Evolutionary conservation across 352 stramenopile species (phyloP).

Genomic region (Thalassiosira sp.): DNA sequence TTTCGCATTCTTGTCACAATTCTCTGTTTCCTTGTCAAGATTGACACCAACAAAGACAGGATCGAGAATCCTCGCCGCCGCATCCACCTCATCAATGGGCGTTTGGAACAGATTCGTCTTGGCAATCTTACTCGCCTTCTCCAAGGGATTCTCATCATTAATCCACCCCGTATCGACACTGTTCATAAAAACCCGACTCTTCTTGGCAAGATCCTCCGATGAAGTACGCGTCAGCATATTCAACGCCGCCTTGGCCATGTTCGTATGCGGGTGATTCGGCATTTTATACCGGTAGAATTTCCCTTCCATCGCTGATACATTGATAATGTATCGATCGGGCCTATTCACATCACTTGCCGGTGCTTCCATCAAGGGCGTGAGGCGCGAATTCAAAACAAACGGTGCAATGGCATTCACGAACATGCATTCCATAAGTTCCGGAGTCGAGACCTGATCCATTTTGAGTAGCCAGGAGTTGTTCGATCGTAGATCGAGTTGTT

Average conservation of each 20-base stretch:
- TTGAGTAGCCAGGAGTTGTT: constrained; percentile 95
- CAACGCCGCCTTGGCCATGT: constrained; percentile 96
- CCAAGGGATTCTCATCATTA: constrained; percentile 96
- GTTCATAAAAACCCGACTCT: constrained; percentile 94
- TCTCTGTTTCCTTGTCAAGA: constrained; percentile 23
- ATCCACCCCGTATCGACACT: constrained; percentile 98
- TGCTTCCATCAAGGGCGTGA: constrained; percentile 87
- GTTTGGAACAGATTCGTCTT: constrained; percentile 94
- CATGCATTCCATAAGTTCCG: constrained; percentile 92
- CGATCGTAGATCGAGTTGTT: constrained; percentile 93
- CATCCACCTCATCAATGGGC: constrained; percentile 97
- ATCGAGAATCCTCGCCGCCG: constrained; percentile 92
- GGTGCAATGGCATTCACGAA: constrained; percentile 97
- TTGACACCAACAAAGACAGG: constrained; percentile 89
- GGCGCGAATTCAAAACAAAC: constrained; percentile 94
- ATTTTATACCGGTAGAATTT: constrained; percentile 99
- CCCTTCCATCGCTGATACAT: constrained; percentile 96
- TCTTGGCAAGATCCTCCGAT: constrained; percentile 91
- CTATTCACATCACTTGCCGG: constrained; percentile 44
- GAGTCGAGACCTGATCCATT: constrained; percentile 92
- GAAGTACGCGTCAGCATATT: constrained; percentile 99
- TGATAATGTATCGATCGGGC: constrained; percentile 90
- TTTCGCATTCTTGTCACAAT: constrained; percentile 29
- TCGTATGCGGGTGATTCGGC: constrained; percentile 95
- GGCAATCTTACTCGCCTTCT: constrained; percentile 89